Conservation (phyloP, 352 stramenopile genomes). For the Elongisporangium undulatum region DNA sequence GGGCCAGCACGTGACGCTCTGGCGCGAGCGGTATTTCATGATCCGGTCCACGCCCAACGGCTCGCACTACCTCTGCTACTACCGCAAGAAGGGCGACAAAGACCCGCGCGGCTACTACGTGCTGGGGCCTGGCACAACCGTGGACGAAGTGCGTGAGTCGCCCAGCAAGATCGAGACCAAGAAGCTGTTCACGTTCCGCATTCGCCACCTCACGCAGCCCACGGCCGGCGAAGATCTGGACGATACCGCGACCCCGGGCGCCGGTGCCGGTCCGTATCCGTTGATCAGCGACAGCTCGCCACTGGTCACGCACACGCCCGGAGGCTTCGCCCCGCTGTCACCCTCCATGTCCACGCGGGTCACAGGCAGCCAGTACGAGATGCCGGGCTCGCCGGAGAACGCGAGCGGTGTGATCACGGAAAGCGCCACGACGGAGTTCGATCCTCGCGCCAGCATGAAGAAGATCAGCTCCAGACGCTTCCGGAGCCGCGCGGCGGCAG, state of each 20-base stretch:
- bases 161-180: conserved; percentile 88
- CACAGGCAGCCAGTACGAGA: conserved; percentile 12
- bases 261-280: conserved; percentile 7
- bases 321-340: conserved; percentile 27
- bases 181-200: conserved; percentile 78
- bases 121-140: conserved; percentile 68
- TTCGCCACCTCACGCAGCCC: conserved; percentile 54
- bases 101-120: conserved; percentile 81
- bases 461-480: conserved; percentile 51
- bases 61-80: conserved; percentile 81
- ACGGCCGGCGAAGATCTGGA: conserved; percentile 39
- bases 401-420: conserved; percentile 9
- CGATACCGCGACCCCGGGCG: conserved; percentile 19
- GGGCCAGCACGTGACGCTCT: conserved; percentile 82
- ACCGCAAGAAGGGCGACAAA: conserved; percentile 81
- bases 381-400: conserved; percentile 17
- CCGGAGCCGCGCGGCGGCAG: conserved; percentile 54
- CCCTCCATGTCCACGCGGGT: conserved; percentile 12
- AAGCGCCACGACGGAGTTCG: conserved; percentile 19
- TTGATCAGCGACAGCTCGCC: conserved; percentile 11
- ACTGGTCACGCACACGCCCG: conserved; percentile 7
- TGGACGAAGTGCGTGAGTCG: conserved; percentile 82
- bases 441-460: conserved; percentile 40
- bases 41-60: conserved; percentile 78
- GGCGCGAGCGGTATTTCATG: conserved; percentile 86